Conservation (phyloP, 805 yeast genomes). For the Candida multigemmis region DNA sequence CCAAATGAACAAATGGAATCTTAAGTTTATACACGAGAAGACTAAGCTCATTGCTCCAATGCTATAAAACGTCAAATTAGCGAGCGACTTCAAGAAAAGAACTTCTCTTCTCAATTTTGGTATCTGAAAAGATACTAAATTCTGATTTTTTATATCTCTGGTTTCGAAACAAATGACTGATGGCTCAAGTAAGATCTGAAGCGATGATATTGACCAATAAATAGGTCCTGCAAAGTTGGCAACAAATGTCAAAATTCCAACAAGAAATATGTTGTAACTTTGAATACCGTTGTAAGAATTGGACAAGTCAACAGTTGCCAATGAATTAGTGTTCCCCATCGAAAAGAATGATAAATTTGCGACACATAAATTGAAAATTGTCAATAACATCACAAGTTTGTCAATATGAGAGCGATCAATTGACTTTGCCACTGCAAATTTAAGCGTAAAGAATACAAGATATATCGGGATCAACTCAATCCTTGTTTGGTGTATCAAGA, state of each 20-base stretch:
- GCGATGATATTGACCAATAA: constrained; percentile 58
- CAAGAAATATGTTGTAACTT: constrained; percentile 57
- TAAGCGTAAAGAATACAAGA: constrained; percentile 23
- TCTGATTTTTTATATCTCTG: no score
- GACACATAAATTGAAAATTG: constrained; percentile 38
- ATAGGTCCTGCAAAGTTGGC: constrained; percentile 85
- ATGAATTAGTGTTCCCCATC: constrained; percentile 84
- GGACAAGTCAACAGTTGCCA: constrained; percentile 83
- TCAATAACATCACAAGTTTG: constrained; percentile 11
- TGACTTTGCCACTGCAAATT: constrained; percentile 9
- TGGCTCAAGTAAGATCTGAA: constrained; percentile 30
- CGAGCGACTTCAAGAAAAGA: constrained; percentile 25
- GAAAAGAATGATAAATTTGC: constrained; percentile 80
- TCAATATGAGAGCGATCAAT: constrained; percentile 6
- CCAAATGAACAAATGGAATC: constrained; percentile 92
- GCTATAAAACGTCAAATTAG: constrained; percentile 46
- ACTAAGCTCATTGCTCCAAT: constrained; percentile 50
- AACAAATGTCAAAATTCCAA: constrained; percentile 70
- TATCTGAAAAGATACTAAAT: constrained; percentile 4
- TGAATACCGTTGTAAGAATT: constrained; percentile 88
- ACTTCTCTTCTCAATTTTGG: background rate
- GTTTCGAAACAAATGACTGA: constrained; percentile 8
- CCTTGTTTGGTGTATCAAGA: constrained; percentile 48
- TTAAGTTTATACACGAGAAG: constrained; percentile 59
- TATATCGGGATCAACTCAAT: constrained; percentile 49